These are phyloP conservation scores for Ascocoryne sarcoides DNA, from an alignment of 2,329 filamentous ascomycete species.

Conservation along the genomic window DNA sequence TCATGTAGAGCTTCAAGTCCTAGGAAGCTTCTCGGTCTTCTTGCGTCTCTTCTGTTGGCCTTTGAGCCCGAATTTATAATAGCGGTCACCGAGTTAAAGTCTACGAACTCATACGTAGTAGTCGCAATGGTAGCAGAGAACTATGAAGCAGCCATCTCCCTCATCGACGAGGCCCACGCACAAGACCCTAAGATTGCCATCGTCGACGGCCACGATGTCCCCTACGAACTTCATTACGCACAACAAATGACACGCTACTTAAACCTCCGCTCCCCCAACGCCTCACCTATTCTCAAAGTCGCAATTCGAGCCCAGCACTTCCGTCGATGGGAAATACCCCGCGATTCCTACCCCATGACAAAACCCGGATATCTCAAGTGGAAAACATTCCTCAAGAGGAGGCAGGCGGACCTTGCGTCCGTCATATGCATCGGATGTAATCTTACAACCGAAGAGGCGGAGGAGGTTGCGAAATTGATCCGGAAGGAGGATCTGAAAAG, in stretches of 20 bases:
- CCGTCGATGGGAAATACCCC: conserved; percentile 72
- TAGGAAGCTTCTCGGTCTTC: too few relatives aligned
- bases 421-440: conserved; percentile 39
- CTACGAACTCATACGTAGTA: too few relatives aligned
- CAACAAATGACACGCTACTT: conserved; percentile 72
- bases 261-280: conserved; percentile 45
- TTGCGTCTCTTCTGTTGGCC: too few relatives aligned
- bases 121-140: conserved; percentile 15
- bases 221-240: conserved; percentile 79
- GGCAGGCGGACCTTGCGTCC: conserved; percentile 54
- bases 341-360: conserved; percentile 63
- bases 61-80: too few relatives aligned
- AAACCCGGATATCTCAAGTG: conserved; percentile 71
- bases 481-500: conserved; percentile 65
- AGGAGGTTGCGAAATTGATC: conserved; percentile 61
- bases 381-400: conserved; percentile 61
- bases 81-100: too few relatives aligned
- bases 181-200: conserved; percentile 53
- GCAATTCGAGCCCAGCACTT: conserved; percentile 83
- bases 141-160: conserved; percentile 43
- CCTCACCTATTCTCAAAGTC: conserved; percentile 59
- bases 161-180: conserved; percentile 67
- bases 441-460: conserved; percentile 41
- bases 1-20: too few relatives aligned
- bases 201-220: conserved; percentile 37